phyloP scores from a whole-genome alignment of 257 asterid genomes.

The Fraxinus anomala region DNA sequence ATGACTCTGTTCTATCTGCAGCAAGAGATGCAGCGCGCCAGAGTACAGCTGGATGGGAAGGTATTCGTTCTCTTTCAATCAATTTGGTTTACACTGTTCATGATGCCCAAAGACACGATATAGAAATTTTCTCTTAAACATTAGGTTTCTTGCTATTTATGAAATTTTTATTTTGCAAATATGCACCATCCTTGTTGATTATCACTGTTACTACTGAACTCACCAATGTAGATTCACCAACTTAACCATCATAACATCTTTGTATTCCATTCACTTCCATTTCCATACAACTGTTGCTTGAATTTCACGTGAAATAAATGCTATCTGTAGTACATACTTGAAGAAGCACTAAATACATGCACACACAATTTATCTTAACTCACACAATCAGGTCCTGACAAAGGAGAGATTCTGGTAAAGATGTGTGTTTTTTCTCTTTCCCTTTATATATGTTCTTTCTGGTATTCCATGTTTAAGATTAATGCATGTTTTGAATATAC shows the following conservation, averaged over 20 bases:
- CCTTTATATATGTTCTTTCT: not conserved
- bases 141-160: not conserved
- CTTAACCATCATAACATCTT: not conserved
- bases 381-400: not conserved
- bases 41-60: slow-evolving; percentile 69
- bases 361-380: not conserved
- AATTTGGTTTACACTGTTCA: not conserved
- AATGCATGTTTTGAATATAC: not conserved
- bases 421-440: not conserved
- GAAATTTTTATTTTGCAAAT: not conserved
- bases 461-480: not conserved
- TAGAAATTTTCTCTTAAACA: too few species aligned
- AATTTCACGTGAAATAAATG: not conserved
- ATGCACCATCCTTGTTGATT: not conserved
- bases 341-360: not conserved
- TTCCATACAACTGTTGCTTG: not conserved
- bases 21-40: slow-evolving; percentile 72
- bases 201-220: not conserved
- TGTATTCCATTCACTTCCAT: not conserved
- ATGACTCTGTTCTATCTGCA: slow-evolving; percentile 32
- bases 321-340: not conserved
- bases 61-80: slow-evolving; percentile 36
- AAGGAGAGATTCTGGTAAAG: not conserved
- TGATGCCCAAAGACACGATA: too few species aligned
- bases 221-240: not conserved